These are phyloP conservation scores for Beta corolliflora DNA, from an alignment of 179 eudicot genomes.

Conservation along the genomic window DNA sequence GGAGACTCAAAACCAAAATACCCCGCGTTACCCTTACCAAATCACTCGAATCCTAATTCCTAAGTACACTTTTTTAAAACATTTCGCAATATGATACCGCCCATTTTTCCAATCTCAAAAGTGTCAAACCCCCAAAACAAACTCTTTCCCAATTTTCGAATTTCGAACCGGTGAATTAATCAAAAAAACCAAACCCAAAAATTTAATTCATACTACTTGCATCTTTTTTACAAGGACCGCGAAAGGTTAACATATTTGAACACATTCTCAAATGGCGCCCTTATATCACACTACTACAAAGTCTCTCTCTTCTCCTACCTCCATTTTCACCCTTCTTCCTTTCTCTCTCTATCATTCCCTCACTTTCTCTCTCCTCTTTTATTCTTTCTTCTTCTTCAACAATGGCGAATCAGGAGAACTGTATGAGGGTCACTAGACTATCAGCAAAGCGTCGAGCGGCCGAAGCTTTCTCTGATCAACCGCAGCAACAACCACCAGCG, in stretches of 20 bases:
- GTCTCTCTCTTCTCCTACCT: background rate
- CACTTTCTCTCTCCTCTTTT: conserved; percentile 11
- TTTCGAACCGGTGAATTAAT: conserved; percentile 5
- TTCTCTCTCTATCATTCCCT: background rate
- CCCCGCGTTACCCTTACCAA: background rate
- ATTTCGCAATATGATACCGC: background rate
- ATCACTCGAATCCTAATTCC: background rate
- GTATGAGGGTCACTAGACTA: conserved; percentile 53
- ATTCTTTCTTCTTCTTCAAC: background rate
- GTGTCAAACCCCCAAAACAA: background rate
- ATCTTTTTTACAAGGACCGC: conserved; percentile 6
- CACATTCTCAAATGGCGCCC: conserved; percentile 28
- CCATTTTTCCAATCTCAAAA: background rate
- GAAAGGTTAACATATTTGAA: conserved; percentile 6
- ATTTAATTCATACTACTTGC: background rate
- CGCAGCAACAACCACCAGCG: background rate
- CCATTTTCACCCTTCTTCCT: background rate
- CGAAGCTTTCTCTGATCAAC: conserved; percentile 20
- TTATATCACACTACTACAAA: conserved; percentile 16
- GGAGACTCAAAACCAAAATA: background rate
- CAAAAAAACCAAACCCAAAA: background rate
- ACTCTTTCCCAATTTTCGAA: background rate
- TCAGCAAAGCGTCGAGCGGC: conserved; percentile 62
- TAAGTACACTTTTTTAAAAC: background rate
- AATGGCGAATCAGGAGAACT: conserved; percentile 74